Evolutionary conservation across 2,329 filamentous ascomycete genomes (phyloP), one percentile per base, ranked within the genome.

Genomic region (Proliferodiscus dingleyae): DNA sequence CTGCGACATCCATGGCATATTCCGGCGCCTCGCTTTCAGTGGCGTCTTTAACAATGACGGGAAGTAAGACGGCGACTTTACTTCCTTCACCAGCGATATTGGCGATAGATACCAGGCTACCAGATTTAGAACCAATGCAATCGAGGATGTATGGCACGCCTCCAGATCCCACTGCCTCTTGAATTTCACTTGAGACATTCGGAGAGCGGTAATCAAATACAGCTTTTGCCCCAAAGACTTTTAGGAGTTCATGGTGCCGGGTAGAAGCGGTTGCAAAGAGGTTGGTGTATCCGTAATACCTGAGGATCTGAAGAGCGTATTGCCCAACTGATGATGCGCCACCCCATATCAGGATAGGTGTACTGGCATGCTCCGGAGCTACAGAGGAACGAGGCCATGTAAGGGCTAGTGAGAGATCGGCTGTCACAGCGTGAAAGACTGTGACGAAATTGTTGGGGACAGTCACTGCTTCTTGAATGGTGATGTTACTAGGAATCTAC

Each of bases 391-490:
- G 37, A 0, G 78, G 78, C 77, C 78, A 83, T 0, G 78, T 77
- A 1, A 79, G 67, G 24, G 70, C 68, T 16, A 84, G 61, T 0
- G 61, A 66, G 10, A 83, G 64, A 49, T 83, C 77, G 1, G 61
- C 61, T 1, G 66, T 69, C 2, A 76, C 58, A 4, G 75, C 66
- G 56, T 83, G 77, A 59, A 81, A 77, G 9, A 74, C 76, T 0
- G 78, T 82, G 23, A 83, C 72, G 22, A 80, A 61, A 52, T 80
- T 83, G 39, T 75, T 73, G 0, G 77, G 72, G 2, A 81, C 59
- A 0, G 77, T 78, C 11, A 60, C 51, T 11, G 75, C 76, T 49
- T 72, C 67, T 37, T 69, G 56, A 32, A 71, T 57, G 1, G 65
- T 66, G 23, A 73, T 57, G 19, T 62, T 65, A 9, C 60, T 47